A percentile compares a stretch with the other conserved stretches of the same genome.
phyloP scores from a whole-genome alignment of 148 eudicot species.

The Suaeda aralocaspica region DNA sequence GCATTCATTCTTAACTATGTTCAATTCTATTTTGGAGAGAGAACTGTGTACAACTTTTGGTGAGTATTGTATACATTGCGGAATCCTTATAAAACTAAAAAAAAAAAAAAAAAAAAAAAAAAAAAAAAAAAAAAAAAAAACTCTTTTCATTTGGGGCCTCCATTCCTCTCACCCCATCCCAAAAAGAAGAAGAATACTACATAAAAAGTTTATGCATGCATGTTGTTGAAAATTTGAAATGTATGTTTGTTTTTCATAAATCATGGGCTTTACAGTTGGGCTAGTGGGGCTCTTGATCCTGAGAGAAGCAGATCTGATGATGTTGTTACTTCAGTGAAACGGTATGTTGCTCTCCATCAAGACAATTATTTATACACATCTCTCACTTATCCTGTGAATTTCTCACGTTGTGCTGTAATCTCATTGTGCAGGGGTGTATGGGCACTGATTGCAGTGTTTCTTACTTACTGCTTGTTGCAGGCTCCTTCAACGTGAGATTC shows the following conservation, averaged over 20 bases:
- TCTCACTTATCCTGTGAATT: neutral
- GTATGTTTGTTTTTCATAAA: constrained; percentile 10
- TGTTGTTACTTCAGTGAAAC: constrained; percentile 72
- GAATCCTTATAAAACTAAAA: no score
- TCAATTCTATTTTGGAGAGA: neutral
- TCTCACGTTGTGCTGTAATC: neutral
- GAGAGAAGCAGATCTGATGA: constrained; percentile 62
- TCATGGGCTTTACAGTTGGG: constrained; percentile 53
- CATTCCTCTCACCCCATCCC: no score
- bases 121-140: no score
- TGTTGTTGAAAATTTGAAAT: neutral
- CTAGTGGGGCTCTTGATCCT: constrained; percentile 94
- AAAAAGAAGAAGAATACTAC: neutral
- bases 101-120: no score
- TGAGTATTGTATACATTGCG: no score
- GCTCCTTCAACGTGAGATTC: constrained; percentile 94
- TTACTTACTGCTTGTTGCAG: constrained; percentile 90
- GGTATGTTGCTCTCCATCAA: constrained; percentile 35
- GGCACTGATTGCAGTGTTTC: constrained; percentile 97
- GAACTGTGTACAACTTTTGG: neutral
- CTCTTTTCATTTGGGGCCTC: no score
- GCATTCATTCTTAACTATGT: neutral
- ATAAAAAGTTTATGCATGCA: neutral
- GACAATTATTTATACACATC: neutral
- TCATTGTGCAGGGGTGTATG: constrained; percentile 71